phyloP scores from a whole-genome alignment of 208 protist species.

The Trypanosoma theileri region DNA sequence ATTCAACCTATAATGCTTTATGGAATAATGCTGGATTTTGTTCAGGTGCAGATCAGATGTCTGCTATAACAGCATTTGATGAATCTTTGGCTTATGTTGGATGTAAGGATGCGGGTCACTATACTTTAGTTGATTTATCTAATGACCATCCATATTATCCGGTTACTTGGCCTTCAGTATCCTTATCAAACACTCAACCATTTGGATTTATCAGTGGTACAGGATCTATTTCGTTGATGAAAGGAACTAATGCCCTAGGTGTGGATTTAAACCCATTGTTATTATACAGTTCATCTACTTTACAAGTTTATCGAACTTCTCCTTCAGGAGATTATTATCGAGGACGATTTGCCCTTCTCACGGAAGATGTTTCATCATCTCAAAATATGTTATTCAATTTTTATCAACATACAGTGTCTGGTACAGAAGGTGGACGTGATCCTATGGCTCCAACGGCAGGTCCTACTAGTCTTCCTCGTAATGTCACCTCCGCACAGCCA shows the following conservation, averaged over 20 bases:
- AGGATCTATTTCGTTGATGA: not conserved
- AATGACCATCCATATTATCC: not conserved
- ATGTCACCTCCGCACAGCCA: not conserved
- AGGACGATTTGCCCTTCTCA: constrained; percentile 5
- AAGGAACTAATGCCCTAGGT: constrained; percentile 12
- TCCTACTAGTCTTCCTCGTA: not conserved
- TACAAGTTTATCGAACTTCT: not conserved
- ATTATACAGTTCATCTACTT: constrained; percentile 11
- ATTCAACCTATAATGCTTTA: not conserved
- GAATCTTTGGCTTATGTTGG: constrained; percentile 12
- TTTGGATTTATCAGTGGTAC: constrained; percentile 10
- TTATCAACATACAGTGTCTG: not conserved
- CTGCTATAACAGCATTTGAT: constrained; percentile 13
- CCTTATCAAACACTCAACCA: not conserved
- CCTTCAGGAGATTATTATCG: constrained; percentile 8
- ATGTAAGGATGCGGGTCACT: constrained; percentile 9
- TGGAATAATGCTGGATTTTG: not conserved
- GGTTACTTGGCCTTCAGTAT: constrained; percentile 7
- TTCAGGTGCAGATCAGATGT: constrained; percentile 1
- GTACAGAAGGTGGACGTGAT: not conserved
- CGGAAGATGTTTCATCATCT: not conserved
- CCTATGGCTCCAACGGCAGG: not conserved
- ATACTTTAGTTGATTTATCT: constrained; percentile 7
- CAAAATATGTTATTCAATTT: constrained; percentile 1
- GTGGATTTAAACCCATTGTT: constrained; percentile 14